These are phyloP conservation scores for Ballota nigra DNA, from an alignment of 257 asterid species.

Conservation along the genomic window DNA sequence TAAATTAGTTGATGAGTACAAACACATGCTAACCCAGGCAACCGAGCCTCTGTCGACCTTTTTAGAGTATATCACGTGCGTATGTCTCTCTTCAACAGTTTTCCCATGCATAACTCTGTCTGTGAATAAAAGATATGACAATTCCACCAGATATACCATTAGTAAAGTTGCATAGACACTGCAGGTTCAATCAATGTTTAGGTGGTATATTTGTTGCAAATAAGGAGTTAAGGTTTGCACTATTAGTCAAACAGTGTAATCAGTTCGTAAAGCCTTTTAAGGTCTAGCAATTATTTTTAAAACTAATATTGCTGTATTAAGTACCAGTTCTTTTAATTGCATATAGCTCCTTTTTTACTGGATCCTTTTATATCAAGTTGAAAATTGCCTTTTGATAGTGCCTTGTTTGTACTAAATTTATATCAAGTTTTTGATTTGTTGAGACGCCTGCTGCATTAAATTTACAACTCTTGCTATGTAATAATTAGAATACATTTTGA, in stretches of 20 bases:
- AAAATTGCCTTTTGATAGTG: slow-evolving; percentile 3
- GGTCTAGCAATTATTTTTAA: not conserved
- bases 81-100: slow-evolving; percentile 4
- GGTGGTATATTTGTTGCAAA: not conserved
- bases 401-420: too few species aligned
- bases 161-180: not conserved
- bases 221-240: not conserved
- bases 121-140: not conserved
- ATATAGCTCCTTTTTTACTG: not conserved
- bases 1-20: slow-evolving; percentile 86
- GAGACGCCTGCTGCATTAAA: not conserved
- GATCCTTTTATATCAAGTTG: not conserved
- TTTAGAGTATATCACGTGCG: slow-evolving; percentile 81
- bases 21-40: slow-evolving; percentile 90
- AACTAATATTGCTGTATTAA: not conserved
- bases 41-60: slow-evolving; percentile 89
- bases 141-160: not conserved
- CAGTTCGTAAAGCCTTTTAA: not conserved
- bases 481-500: not conserved
- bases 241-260: not conserved
- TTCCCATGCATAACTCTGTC: not conserved
- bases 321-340: slow-evolving; percentile 7
- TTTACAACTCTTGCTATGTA: not conserved
- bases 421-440: not conserved
- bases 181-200: not conserved